Base-by-base conservation (phyloP, 148 eudicot genomes). In the Oxyria digyna region DNA sequence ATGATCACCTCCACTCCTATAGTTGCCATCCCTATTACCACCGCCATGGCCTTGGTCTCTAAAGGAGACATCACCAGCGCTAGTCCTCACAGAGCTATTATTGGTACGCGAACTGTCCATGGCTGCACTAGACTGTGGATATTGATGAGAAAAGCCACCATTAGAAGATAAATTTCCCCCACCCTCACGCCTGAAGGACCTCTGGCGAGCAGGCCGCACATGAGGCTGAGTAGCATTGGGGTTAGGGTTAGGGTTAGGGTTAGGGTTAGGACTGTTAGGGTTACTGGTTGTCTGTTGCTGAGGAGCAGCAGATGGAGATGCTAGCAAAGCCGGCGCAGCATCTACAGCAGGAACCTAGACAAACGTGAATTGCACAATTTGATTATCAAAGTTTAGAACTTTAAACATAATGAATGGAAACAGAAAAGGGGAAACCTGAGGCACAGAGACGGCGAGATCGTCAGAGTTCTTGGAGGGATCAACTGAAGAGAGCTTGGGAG, bases 111-210 rank as follows among this genome's bases (percentile, higher is more conserved):
- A 59, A 50, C 70, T 42, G 41, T 88, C 91, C 57, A 42, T 81
- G 18, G 43, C 55, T 23, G 75, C 31, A 71, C 76, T 81, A 65
- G 73, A 29, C 6, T 48, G 74, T 66, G 81, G 67, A 20, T 74
- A 50, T 20, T 76, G 83, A 73, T 82, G 87, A 78, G 83, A 69
- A 64, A 80, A 77, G 63, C 79, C 88, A 33, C 91, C 94, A 74
- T 92, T 87, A 26, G 84, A 80, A 57, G 75, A 72, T 42, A 24
- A 49, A 67, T 23, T 83, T 20, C 84, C 81, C 54, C 88, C 90
- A 78, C 87, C 81, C 27, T 76, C 84, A 18, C 85, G 86, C 76
- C 82, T 89, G 80, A 77, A 74, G 5, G 87, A 80, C 73, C 79
- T 87, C 72, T 81, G 91, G 66, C 87, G 85, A 6, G 77, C 42